These are phyloP conservation scores for Ormosia semicastrata DNA, from an alignment of 306 rosid genomes.

Conservation along the genomic window DNA sequence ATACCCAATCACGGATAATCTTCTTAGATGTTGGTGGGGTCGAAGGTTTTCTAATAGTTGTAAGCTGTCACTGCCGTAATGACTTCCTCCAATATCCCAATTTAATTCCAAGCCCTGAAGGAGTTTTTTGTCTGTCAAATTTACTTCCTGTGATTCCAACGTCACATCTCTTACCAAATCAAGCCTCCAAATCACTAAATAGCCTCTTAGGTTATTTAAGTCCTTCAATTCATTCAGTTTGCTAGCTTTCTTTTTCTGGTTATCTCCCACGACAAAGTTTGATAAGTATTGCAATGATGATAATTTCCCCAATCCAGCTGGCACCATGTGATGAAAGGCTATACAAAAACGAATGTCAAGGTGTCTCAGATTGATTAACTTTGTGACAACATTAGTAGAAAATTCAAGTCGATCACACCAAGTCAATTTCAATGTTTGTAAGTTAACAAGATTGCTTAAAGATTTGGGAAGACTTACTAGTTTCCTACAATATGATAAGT, in stretches of 20 bases:
- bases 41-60: background rate
- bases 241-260: background rate
- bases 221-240: background rate
- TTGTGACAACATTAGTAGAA: background rate
- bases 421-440: background rate
- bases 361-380: background rate
- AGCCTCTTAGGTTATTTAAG: background rate
- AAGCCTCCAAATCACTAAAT: background rate
- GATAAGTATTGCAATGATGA: background rate
- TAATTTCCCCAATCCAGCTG: background rate
- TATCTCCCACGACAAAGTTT: background rate
- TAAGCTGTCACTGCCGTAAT: background rate
- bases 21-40: background rate
- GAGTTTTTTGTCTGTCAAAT: background rate
- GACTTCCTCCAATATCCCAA: background rate
- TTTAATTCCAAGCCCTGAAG: background rate
- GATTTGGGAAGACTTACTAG: background rate
- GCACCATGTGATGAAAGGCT: background rate
- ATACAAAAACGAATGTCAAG: background rate
- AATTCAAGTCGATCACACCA: background rate
- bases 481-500: rapidly evolving
- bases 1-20: rapidly evolving
- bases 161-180: background rate
- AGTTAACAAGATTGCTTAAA: background rate
- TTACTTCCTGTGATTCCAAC: background rate